Conservation (phyloP, 2,329 filamentous ascomycete genomes). For the Diplodia corticola region DNA sequence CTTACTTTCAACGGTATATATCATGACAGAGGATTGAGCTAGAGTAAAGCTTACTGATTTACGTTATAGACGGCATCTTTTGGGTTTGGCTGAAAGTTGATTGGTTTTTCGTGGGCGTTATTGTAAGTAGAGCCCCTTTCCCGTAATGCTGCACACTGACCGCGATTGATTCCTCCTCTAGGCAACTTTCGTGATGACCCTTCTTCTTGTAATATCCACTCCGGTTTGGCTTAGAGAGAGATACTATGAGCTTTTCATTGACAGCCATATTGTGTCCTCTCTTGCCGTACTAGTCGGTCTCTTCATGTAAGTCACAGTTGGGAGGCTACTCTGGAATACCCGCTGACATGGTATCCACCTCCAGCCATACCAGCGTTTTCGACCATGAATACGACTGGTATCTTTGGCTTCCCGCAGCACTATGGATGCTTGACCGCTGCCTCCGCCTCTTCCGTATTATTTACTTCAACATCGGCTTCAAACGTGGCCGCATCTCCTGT, state of each 20-base stretch:
- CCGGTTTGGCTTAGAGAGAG: conserved; percentile 53
- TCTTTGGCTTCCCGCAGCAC: conserved; percentile 51
- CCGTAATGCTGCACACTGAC: not conserved
- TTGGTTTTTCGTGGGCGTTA: conserved; percentile 8
- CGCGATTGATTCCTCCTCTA: not conserved
- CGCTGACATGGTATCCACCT: conserved; percentile 52
- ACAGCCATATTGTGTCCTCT: conserved; percentile 45
- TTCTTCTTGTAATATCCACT: conserved; percentile 49
- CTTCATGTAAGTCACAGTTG: conserved; percentile 48
- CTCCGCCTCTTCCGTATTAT: conserved; percentile 48
- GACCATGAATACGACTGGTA: conserved; percentile 51
- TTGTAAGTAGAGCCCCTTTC: not conserved
- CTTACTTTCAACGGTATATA: conserved; percentile 28
- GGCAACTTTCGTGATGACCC: conserved; percentile 47
- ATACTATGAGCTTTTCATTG: conserved; percentile 49
- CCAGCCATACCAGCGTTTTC: conserved; percentile 36
- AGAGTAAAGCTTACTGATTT: not conserved
- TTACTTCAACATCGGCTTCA: conserved; percentile 46
- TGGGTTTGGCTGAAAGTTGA: not conserved
- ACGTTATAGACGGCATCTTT: not conserved
- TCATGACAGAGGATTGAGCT: no score
- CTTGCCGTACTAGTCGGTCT: conserved; percentile 51
- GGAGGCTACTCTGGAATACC: conserved; percentile 20
- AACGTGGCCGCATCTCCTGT: conserved; percentile 28
- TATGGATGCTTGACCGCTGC: conserved; percentile 55